These are phyloP conservation scores for Rhodotorula sp. DNA, from an alignment of 1,284 basidiomycete species.

Conservation along the genomic window DNA sequence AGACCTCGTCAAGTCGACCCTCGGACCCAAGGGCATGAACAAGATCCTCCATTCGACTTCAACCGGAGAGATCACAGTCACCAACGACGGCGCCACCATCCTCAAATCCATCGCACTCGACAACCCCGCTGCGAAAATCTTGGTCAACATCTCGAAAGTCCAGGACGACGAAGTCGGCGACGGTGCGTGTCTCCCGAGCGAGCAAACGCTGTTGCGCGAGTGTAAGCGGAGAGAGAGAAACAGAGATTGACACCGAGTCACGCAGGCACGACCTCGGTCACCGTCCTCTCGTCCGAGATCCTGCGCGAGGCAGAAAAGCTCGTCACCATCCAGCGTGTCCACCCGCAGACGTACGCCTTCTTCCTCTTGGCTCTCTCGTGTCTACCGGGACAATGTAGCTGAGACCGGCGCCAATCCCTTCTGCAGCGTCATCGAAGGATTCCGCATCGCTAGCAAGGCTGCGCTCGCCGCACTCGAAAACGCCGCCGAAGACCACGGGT, in stretches of 20 bases:
- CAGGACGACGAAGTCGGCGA: constrained; percentile 99
- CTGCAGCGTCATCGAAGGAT: constrained; percentile 95
- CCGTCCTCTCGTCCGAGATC: constrained; percentile 84
- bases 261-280: constrained; percentile 73
- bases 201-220: not conserved
- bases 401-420: too few species aligned
- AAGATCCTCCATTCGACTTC: constrained; percentile 85
- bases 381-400: too few species aligned
- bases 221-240: not conserved
- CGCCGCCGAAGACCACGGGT: constrained; percentile 81
- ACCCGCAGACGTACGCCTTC: constrained; percentile 76
- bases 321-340: constrained; percentile 81
- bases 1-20: constrained; percentile 95
- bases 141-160: constrained; percentile 99
- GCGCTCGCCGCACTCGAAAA: constrained; percentile 80
- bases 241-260: not conserved
- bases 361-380: too few species aligned
- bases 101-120: constrained; percentile 96
- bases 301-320: constrained; percentile 94
- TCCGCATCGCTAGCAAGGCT: constrained; percentile 82
- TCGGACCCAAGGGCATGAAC: constrained; percentile 81
- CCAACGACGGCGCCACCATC: constrained; percentile 98
- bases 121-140: constrained; percentile 97
- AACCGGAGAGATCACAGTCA: constrained; percentile 90
- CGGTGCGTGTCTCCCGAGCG: constrained; percentile 54